Base-by-base conservation (phyloP, 78 protist genomes). In the Mantamonas sphyraenae region DNA sequence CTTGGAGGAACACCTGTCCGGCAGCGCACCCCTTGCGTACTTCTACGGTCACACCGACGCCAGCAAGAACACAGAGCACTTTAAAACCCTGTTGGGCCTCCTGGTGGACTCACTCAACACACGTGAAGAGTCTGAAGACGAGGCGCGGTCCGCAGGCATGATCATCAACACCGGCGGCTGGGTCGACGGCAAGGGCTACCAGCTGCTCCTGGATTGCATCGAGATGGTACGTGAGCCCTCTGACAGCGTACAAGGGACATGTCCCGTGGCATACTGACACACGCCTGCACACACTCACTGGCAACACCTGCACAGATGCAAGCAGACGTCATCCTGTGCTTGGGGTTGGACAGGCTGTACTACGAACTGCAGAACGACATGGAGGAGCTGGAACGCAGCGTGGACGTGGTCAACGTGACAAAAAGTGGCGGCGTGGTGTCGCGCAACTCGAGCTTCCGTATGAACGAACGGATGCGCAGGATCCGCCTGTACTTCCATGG, bases 81-180 rank as follows among this genome's bases (percentile, higher is more conserved):
- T 60, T 33, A 71, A 81, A 37, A 56, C 64, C 28, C 40, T 71
- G 34, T 35, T 81, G 24, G 33, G 28, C 33, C 38, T 55, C 42
- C 51, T 81, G 50, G 79, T 82, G 16, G 39, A 60, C 22, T 37
- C 42, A 26, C 55, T 71, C 37, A 78, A 74, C 30, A 65, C 53
- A 53, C 79, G 70, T 17, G 5, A 14, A 20, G 68, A 9, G 35
- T 2, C 14, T 57, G 7, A 30, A 35, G 57, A 30, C 19, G 75
- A 26, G n/a, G 71, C 75, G 26, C 42, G 76, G 20, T 42, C 61
- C 4, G 30, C 86, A 1, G 93, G 93, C 33, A 14, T 67, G 37
- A 55, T 87, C 66, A 62, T 81, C 42, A 84, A 88, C 64, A 84
- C 90, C 12, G 77, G 88, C 69, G 93, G 93, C 4, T 88, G 93